These are phyloP conservation scores for Axilococcus clingmanii DNA, from an alignment of 139 green algal species.

Conservation along the genomic window DNA sequence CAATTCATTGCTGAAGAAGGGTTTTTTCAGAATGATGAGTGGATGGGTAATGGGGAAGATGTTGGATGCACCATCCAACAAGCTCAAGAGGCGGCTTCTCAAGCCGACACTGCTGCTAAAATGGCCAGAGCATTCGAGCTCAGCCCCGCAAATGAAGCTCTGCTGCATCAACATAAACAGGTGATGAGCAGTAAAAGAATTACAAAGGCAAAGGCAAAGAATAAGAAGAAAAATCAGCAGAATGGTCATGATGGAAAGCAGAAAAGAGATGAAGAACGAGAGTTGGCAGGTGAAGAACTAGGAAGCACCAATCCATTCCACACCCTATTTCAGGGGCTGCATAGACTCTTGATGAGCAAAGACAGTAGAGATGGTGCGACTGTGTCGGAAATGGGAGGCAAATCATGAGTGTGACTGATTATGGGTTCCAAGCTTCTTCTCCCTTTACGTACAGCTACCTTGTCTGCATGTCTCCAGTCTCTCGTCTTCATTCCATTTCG, in stretches of 20 bases:
- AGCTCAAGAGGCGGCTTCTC: slow-evolving; percentile 29
- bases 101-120: slow-evolving; percentile 51
- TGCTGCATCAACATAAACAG: neutral
- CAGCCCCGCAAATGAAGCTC: too few relatives aligned
- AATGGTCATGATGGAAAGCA: neutral
- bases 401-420: too few relatives aligned
- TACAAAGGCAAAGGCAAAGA: slow-evolving; percentile 3
- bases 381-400: too few relatives aligned
- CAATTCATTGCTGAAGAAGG: slow-evolving; percentile 35
- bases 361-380: too few relatives aligned
- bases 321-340: too few relatives aligned
- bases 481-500: too few relatives aligned
- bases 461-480: too few relatives aligned
- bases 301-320: too few relatives aligned
- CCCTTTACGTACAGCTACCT: too few relatives aligned
- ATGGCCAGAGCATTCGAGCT: slow-evolving; percentile 35
- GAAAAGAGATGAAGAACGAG: neutral
- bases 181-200: neutral
- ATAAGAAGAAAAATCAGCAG: slow-evolving; percentile 3
- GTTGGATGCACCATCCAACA: slow-evolving; percentile 36
- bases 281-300: too few relatives aligned
- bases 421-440: too few relatives aligned
- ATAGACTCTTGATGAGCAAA: too few relatives aligned
- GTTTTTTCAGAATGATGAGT: slow-evolving; percentile 52
- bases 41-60: slow-evolving; percentile 28